phyloP scores from a whole-genome alignment of 306 rosid genomes.

The Quercus wislizeni region DNA sequence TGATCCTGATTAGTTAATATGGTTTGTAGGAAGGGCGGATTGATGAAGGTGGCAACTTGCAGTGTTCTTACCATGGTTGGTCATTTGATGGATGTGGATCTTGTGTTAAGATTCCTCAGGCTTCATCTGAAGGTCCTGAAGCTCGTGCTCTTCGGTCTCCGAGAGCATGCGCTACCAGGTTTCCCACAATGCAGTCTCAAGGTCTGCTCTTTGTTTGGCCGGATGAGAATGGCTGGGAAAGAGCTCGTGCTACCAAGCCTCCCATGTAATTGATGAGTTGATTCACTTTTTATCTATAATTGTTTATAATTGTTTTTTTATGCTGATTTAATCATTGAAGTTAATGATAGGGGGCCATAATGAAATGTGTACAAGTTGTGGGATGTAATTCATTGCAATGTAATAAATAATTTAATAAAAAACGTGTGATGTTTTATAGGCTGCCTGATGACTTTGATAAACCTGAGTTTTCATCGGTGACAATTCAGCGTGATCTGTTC shows the following conservation, averaged over 20 bases:
- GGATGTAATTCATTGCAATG: not conserved
- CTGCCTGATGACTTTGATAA: constrained; percentile 78
- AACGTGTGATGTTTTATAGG: constrained; percentile 43
- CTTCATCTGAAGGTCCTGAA: constrained; percentile 83
- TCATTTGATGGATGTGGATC: constrained; percentile 88
- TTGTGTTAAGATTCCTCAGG: constrained; percentile 84
- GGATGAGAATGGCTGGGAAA: constrained; percentile 94
- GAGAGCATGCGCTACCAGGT: constrained; percentile 77
- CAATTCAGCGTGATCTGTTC: constrained; percentile 98
- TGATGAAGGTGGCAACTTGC: constrained; percentile 89
- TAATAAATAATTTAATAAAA: constrained; percentile 4
- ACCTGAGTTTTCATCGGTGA: constrained; percentile 88
- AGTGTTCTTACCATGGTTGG: constrained; percentile 99
- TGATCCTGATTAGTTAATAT: constrained; percentile 9
- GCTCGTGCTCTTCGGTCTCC: constrained; percentile 78
- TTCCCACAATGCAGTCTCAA: constrained; percentile 86
- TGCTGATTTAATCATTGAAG: constrained; percentile 9
- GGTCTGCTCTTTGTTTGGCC: constrained; percentile 99
- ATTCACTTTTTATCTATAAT: constrained; percentile 5
- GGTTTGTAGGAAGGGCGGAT: constrained; percentile 84
- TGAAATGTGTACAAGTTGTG: not conserved
- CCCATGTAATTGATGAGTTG: constrained; percentile 64
- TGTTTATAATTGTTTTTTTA: not conserved
- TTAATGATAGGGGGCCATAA: constrained; percentile 6
- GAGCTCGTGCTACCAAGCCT: constrained; percentile 74